Conservation (phyloP, 2,329 filamentous ascomycete genomes). For the Exserohilum turcica region DNA sequence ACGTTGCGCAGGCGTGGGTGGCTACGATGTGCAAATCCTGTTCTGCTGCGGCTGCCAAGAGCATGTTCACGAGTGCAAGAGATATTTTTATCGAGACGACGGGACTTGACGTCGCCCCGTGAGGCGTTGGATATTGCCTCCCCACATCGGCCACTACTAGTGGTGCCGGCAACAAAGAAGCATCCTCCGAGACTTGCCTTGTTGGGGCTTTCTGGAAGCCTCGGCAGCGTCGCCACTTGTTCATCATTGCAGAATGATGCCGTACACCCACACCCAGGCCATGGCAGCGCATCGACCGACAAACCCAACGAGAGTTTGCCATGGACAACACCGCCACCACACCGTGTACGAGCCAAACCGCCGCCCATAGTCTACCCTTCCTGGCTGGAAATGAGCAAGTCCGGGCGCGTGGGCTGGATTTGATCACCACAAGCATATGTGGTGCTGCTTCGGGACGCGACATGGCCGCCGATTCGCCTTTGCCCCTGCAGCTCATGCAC, state of each 20-base stretch:
- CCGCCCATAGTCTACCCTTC: too few species aligned
- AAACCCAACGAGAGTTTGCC: too few species aligned
- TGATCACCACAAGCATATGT: conserved; percentile 9
- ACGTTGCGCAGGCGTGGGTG: conserved; percentile 5
- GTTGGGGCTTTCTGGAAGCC: conserved; percentile 12
- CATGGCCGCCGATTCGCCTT: conserved; percentile 20
- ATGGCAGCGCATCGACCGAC: too few species aligned
- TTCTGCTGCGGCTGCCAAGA: conserved; percentile 2
- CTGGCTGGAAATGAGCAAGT: neutral
- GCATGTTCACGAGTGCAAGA: conserved; percentile 8
- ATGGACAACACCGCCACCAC: too few species aligned
- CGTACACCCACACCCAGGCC: too few species aligned
- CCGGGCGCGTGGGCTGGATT: neutral
- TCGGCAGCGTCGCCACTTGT: conserved; percentile 4
- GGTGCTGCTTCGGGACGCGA: conserved; percentile 12
- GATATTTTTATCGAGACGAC: conserved; percentile 28
- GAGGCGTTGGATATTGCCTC: conserved; percentile 26
- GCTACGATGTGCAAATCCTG: conserved; percentile 7
- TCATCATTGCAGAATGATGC: neutral
- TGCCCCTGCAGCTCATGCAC: conserved; percentile 24
- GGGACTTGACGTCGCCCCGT: conserved; percentile 23
- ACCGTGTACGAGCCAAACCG: too few species aligned
- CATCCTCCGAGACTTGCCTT: neutral
- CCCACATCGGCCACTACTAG: conserved; percentile 24
- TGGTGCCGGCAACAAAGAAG: conserved; percentile 13